Evolutionary conservation across 164 flowering plant species (phyloP).

Genomic region (Magnolia kwangsiensis): DNA sequence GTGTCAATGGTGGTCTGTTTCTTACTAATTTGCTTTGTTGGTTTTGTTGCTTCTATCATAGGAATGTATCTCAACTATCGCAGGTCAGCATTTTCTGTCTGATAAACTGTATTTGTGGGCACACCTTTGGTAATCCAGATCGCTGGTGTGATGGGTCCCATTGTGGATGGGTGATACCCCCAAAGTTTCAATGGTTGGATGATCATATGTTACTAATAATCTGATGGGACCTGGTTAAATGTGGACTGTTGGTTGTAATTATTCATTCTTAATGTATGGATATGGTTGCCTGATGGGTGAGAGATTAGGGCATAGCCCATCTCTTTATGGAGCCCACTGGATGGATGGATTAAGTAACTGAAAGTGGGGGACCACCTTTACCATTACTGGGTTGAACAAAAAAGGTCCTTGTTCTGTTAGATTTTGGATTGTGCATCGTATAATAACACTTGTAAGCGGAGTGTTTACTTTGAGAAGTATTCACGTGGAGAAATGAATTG

Average conservation of each 20-base stretch:
- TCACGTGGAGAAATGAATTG: neutral
- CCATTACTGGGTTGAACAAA: neutral
- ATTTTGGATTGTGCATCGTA: neutral
- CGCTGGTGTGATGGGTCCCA: too few relatives aligned
- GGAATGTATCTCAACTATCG: too few relatives aligned
- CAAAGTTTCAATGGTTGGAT: neutral
- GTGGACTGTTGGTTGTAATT: neutral
- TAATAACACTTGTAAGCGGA: neutral
- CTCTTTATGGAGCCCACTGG: neutral
- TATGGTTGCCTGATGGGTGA: neutral
- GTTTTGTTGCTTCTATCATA: too few relatives aligned
- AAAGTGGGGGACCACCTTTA: neutral
- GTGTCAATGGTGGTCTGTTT: too few relatives aligned
- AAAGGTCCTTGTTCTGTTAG: neutral
- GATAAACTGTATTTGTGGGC: too few relatives aligned
- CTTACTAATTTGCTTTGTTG: too few relatives aligned
- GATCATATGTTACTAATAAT: neutral
- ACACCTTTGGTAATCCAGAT: too few relatives aligned
- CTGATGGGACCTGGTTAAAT: neutral
- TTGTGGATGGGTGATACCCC: neutral
- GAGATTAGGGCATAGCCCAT: neutral
- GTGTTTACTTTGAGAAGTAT: neutral
- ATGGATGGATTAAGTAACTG: neutral
- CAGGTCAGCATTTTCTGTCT: too few relatives aligned
- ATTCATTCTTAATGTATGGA: neutral